Evolutionary conservation across 2,329 filamentous ascomycete species (phyloP).

Genomic region (Fusarium sacchari): DNA sequence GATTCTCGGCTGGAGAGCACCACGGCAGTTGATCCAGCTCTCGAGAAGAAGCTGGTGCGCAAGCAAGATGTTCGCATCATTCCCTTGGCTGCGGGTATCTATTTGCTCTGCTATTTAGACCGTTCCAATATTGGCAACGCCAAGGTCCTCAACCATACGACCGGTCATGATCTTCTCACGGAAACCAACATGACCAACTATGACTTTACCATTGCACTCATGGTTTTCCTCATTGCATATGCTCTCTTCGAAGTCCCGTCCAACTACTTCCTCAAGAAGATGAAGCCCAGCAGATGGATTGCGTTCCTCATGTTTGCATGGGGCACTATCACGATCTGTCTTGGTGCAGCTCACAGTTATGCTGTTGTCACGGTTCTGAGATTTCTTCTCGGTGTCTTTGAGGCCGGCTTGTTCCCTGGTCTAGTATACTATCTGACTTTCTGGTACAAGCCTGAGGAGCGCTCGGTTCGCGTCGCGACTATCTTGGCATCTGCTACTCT

Average conservation of each 20-base stretch:
- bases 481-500: constrained; percentile 73
- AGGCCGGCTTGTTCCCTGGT: constrained; percentile 44
- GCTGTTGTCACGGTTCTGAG: constrained; percentile 43
- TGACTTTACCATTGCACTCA: constrained; percentile 67
- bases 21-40: constrained; percentile 2
- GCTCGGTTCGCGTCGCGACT: constrained; percentile 72
- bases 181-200: constrained; percentile 59
- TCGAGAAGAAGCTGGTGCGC: constrained; percentile 19
- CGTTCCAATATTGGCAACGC: constrained; percentile 61
- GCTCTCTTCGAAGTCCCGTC: constrained; percentile 60
- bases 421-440: constrained; percentile 63
- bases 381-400: constrained; percentile 46
- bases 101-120: constrained; percentile 60
- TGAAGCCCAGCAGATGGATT: constrained; percentile 61
- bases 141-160: constrained; percentile 50
- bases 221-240: constrained; percentile 61
- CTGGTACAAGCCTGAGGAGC: constrained; percentile 76
- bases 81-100: constrained; percentile 35
- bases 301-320: constrained; percentile 44
- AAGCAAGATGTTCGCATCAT: constrained; percentile 38
- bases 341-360: constrained; percentile 53
- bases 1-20: constrained; percentile 19
- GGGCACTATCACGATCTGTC: constrained; percentile 54
- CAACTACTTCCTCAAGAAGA: constrained; percentile 57
- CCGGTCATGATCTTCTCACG: constrained; percentile 43